Base-by-base conservation (phyloP, 441 rosid species). In the Populus hybrid region DNA sequence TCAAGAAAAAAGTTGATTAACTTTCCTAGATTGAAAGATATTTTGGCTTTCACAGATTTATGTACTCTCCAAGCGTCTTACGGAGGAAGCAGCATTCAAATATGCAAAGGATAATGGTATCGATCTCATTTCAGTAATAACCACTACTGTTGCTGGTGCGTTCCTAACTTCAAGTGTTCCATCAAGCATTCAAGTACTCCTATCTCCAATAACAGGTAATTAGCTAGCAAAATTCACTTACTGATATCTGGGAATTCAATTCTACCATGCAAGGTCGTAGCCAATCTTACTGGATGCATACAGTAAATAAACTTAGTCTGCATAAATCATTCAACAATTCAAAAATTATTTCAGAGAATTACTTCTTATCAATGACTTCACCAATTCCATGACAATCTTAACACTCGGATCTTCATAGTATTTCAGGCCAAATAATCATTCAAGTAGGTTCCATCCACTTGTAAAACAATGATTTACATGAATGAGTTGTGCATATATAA, bases 11-110 rank as follows among this genome's bases (percentile, higher is more conserved):
- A 5, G n/a, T 74, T n/a, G 11, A 10, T 40, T 14, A 20, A 4
- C n/a, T 70, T 20, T 7, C 38, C 21, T 40, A 46, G 21, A 63
- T 18, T 73, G 30, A 66, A 24, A 74, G 8, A 54, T 18, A 23
- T 8, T 70, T 32, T 24, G 54, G 36, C 18, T 79, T 75, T n/a
- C 23, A 50, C 85, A 94, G 97, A 89, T 89, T 77, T 95, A 93
- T 77, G 95, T 66, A n/a, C 72, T 93, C 50, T 86, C 94, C 59
- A 93, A 95, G 83, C 90, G 90, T 71, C 79, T 84, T 4, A 73
- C 97, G 66, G 99, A 93, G 79, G 90, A 88, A 78, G 91, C 92
- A 78, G 95, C 99, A 34, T 90, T 91, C 77, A 76, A 80, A 72
- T 92, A 83, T 83, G 95, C 93, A 10, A 83, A 74, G 0, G 89